Evolutionary conservation across 176 grass and related monocot genomes (phyloP).

Genomic region (Cenchrus fungigraminus): DNA sequence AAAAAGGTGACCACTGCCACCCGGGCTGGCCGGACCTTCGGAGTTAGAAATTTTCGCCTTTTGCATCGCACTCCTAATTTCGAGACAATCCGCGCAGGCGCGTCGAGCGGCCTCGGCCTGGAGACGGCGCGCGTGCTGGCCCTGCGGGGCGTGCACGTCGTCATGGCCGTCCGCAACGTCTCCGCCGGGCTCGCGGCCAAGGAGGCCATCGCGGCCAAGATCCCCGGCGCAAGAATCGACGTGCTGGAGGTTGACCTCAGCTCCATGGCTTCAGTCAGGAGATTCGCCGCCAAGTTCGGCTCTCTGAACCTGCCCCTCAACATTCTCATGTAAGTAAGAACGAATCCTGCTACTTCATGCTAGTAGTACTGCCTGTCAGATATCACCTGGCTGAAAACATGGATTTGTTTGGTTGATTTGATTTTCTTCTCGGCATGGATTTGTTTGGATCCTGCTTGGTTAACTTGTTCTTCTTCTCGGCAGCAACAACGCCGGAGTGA

Average conservation of each 20-base stretch:
- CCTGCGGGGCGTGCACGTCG: conserved; percentile 54
- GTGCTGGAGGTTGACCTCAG: conserved; percentile 74
- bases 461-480: not conserved
- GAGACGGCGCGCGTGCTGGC: conserved; percentile 68
- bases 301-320: conserved; percentile 61
- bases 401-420: not conserved
- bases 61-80: not conserved
- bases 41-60: not conserved
- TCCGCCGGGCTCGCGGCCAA: conserved; percentile 43
- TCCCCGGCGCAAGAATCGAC: conserved; percentile 41
- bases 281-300: conserved; percentile 55
- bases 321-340: conserved; percentile 61
- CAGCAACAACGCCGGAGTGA: conserved; percentile 58
- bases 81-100: conserved; percentile 38
- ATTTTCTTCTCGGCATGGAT: conserved; percentile 1
- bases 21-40: too few relatives aligned
- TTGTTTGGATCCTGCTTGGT: not conserved
- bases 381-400: not conserved
- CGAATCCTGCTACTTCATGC: not conserved
- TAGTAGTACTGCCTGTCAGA: too few relatives aligned
- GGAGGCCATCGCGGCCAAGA: conserved; percentile 45
- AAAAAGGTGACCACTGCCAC: not conserved
- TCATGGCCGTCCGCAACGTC: conserved; percentile 69
- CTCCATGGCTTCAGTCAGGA: conserved; percentile 63
- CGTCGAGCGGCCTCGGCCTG: conserved; percentile 65